Evolutionary conservation across 257 asterid species (phyloP).

Genomic region (Ocimum tenuiflorum): DNA sequence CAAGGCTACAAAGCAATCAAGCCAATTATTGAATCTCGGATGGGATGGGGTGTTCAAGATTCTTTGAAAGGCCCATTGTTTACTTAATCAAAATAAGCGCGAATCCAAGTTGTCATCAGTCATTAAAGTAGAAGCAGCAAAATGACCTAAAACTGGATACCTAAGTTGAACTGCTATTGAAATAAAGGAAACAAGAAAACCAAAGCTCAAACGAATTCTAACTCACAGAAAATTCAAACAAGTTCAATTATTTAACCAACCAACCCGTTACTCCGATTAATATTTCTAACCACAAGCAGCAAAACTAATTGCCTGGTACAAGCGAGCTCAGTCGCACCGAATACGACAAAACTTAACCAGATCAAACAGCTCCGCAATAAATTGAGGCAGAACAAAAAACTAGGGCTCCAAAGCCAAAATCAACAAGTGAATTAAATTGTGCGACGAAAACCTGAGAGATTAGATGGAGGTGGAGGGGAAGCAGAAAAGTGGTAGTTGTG

Average conservation of each 20-base stretch:
- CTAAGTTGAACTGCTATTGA: neutral
- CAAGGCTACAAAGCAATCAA: neutral
- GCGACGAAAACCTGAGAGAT: slow-evolving; percentile 33
- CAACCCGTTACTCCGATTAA: neutral
- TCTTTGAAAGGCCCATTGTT: neutral
- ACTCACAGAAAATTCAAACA: neutral
- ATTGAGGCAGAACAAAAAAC: neutral
- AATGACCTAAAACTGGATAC: neutral
- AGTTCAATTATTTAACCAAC: neutral
- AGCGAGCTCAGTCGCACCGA: neutral
- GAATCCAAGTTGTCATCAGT: neutral
- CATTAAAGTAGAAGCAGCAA: neutral
- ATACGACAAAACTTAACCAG: neutral
- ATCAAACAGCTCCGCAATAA: slow-evolving; percentile 4
- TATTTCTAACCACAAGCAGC: neutral
- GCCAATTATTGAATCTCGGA: neutral
- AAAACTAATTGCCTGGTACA: neutral
- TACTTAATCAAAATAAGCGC: neutral
- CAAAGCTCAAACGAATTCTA: neutral
- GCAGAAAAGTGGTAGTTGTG: slow-evolving; percentile 27
- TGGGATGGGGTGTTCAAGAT: neutral
- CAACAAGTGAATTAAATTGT: neutral
- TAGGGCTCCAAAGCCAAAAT: slow-evolving; percentile 9
- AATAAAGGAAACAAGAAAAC: neutral
- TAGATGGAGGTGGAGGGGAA: slow-evolving; percentile 25